Base-by-base conservation (phyloP, 331 rosid genomes). In the Malus hybrid region DNA sequence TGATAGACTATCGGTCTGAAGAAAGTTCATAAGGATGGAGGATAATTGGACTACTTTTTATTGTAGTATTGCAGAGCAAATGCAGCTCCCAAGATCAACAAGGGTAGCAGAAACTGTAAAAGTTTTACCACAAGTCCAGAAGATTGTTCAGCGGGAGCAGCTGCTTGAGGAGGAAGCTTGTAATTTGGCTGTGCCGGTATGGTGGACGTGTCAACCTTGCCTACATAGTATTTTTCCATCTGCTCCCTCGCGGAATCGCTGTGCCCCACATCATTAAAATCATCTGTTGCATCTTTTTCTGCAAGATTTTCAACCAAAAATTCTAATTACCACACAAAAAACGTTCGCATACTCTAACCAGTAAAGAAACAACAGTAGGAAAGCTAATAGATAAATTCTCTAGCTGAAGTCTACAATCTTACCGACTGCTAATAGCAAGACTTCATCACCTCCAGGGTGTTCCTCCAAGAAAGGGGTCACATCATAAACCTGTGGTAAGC, bases 361-460 rank as follows among this genome's bases (percentile, higher is more conserved):
- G 19, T 7, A 34, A 22, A 16, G 71, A 80, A 62, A 63, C 53
- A 46, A 29, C 68, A 71, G 50, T 19, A 14, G 58, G 14, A 29
- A 57, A 75, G 46, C 20, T 52, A 34, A 55, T 2, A 15, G 1
- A 9, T 46, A 62, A 24, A 15, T 61, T 20, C 69, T 14, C 2
- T 71, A 12, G 29, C 5, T 11, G 15, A 70, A 65, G 60, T 74
- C 58, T 20, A 36, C n/a, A 28, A 70, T 67, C 77, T 76, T 88
- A 94, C 97, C 99, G 4, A 89, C 81, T 57, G 92, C 83, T 72
- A 84, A 71, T 57, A 90, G 65, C 82, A 92, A 82, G 79, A 83
- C 86, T 82, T 95, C 99, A 46, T 88, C 99, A 18, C 99, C 99
- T 75, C 97, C 97, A 10, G 97, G 99, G 81, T 95, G 99, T 46